Percentiles rank a stretch among this genome's conserved stretches.
Evolutionary conservation across 768 basidiomycete species (phyloP).

Genomic region (Tulasnella sp.): DNA sequence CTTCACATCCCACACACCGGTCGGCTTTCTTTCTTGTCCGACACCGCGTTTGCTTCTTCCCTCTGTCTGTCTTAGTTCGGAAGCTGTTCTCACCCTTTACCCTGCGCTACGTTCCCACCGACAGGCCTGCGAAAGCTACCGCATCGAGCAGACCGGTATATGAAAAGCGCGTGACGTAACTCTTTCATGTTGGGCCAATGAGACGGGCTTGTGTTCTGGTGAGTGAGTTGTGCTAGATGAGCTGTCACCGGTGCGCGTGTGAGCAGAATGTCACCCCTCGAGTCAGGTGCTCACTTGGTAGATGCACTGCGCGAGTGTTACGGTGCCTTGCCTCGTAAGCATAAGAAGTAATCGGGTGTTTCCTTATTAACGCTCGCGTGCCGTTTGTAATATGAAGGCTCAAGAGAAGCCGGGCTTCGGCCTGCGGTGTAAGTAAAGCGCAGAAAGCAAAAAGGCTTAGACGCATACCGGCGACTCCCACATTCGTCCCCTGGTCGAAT

Average conservation of each 20-base stretch:
- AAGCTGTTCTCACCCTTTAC: slow-evolving; percentile 16
- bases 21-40: neutral
- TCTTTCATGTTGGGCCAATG: slow-evolving; percentile 1
- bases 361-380: neutral
- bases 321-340: slow-evolving; percentile 4
- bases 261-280: neutral
- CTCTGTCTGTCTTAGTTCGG: neutral
- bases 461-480: slow-evolving; percentile 10
- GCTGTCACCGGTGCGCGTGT: slow-evolving; percentile 9
- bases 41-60: neutral
- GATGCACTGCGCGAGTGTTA: neutral
- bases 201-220: neutral
- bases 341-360: neutral
- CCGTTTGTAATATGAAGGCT: neutral
- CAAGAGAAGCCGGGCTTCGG: neutral
- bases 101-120: neutral
- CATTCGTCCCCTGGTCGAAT: neutral
- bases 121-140: slow-evolving; percentile 12
- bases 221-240: slow-evolving; percentile 8
- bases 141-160: slow-evolving; percentile 2
- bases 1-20: neutral
- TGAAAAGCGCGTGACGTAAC: slow-evolving; percentile 2
- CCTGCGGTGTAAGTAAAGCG: neutral
- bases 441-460: neutral
- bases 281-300: neutral